Evolutionary conservation across 768 basidiomycete species (phyloP), one percentile per base, ranked within the genome.

Genomic region (Hemileccinum impolitum): DNA sequence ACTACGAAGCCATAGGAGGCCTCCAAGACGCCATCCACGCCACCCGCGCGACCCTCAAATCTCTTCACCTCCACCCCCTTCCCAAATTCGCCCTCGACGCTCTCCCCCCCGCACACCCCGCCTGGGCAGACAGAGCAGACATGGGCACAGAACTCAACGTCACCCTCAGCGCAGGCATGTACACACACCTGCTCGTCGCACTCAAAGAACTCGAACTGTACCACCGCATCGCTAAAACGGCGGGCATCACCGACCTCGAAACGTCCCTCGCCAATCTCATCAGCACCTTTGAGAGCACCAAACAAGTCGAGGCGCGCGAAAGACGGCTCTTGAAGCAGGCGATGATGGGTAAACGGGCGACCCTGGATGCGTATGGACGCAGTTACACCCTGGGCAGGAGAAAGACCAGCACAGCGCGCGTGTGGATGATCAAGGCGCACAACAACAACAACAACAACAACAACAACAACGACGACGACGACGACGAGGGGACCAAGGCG

Each of bases 361-460:
- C 72, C 21, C 69, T 90, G 45, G 94, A 97, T 65, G 71, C 77
- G 39, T 77, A 78, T 48, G 91, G 92, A n/a, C 76, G 94, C 50
- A 84, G 85, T n/a, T 90, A 91, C 62, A 89, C 89, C 0, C 62
- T 87, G 42, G 94, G 94, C 34, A 80, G 82, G 68, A 78, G 94
- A 56, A 98, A 98, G 71, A 91, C 91, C 51, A 90, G 89, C 58
- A 74, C 85, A 1, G 93, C 94, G 31, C 80, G 91, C 34, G 93
- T 94, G 9, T 98, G 94, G 94, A 87, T 95, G 74, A 87, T 96
- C 52, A 80, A 85, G 30, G 78, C 79, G 46, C 63, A 54, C 31
- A 57, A 54, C 28, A 56, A 51, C 48, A n/a, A n/a, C n/a, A n/a
- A n/a, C n/a, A n/a, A n/a, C n/a, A n/a, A n/a, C n/a, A n/a, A n/a